Base-by-base conservation (phyloP, 108 stramenopile genomes). In the Cyclotella baltica region DNA sequence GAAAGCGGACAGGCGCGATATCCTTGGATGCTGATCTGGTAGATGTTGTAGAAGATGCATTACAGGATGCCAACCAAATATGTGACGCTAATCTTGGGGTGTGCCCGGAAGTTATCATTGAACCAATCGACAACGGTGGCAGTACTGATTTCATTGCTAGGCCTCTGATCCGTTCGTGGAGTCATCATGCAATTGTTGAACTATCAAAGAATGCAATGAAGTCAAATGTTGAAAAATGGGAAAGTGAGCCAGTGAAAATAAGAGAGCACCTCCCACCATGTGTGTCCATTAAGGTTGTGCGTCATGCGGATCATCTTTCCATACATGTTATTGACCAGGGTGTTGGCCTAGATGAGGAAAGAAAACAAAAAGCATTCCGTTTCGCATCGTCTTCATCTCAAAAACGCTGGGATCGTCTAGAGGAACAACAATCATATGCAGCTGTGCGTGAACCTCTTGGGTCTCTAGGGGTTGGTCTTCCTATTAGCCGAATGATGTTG, bases 171-270 rank as follows among this genome's bases (percentile, higher is more conserved):
- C 88, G 90, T 11, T 87, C 93, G 11, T 94, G 93, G 93, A 40
- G 90, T 29, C 90, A 91, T 78, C 89, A 92, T 73, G 80, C 87
- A 1, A 59, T 94, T 40, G 90, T 94, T 25, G 93, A 94, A 84
- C 50, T 94, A 10, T 61, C 87, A 9, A 94, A 94, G 58, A 94
- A 94, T 82, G 83, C 83, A 47, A 89, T 92, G 87, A 81, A 83
- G 13, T 80, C 89, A 8, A 87, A 82, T 18, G 80, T 92, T 16
- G 76, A 89, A 62, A 58, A 33, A 59, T 67, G 57, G 73, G 51
- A 86, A 48, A 20, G 52, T 6, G 23, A 47, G 34, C 31, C 36
- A 28, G 67, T 20, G 48, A 30, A 37, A 16, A 9, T 27, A 16
- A 31, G 27, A 40, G 55, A 57, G 18, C 15, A 58, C 23, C 53